Conservation (phyloP, 768 basidiomycete species). For the Hygrophorus russula region DNA sequence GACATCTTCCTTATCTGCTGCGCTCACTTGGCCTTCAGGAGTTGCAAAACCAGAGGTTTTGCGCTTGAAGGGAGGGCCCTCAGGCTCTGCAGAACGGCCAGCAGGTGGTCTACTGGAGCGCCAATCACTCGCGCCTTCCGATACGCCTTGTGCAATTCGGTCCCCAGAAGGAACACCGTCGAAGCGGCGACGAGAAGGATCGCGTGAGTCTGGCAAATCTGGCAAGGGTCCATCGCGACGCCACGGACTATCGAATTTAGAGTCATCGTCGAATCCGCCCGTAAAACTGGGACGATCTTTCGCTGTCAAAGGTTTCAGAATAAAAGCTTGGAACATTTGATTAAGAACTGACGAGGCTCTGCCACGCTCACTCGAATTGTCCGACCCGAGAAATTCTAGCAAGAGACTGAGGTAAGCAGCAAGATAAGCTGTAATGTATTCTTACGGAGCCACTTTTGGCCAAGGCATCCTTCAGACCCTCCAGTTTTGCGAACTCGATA, state of each 20-base stretch:
- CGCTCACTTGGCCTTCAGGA: slow-evolving; percentile 28
- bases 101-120: slow-evolving; percentile 42
- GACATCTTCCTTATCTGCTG: slow-evolving; percentile 69
- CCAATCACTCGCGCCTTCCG: slow-evolving; percentile 63
- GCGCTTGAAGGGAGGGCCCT: slow-evolving; percentile 37
- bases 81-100: slow-evolving; percentile 35
- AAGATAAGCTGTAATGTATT: slow-evolving; percentile 3
- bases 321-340: slow-evolving; percentile 1
- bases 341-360: slow-evolving; percentile 70
- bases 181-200: slow-evolving; percentile 53
- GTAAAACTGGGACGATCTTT: slow-evolving; percentile 61
- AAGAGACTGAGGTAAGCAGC: slow-evolving; percentile 4
- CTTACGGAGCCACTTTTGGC: slow-evolving; percentile 59
- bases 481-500: slow-evolving; percentile 84
- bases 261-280: slow-evolving; percentile 51
- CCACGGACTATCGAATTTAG: slow-evolving; percentile 82
- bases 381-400: slow-evolving; percentile 63
- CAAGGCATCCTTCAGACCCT: slow-evolving; percentile 78
- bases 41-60: slow-evolving; percentile 47
- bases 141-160: slow-evolving; percentile 32
- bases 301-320: slow-evolving; percentile 31
- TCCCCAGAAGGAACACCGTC: slow-evolving; percentile 42
- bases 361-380: slow-evolving; percentile 88
- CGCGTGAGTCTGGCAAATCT: slow-evolving; percentile 48
- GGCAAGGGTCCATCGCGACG: slow-evolving; percentile 81